Evolutionary conservation across 179 eudicot genomes (phyloP), one percentile per base, ranked within the genome.

Genomic region (Heliamphora pulchella): DNA sequence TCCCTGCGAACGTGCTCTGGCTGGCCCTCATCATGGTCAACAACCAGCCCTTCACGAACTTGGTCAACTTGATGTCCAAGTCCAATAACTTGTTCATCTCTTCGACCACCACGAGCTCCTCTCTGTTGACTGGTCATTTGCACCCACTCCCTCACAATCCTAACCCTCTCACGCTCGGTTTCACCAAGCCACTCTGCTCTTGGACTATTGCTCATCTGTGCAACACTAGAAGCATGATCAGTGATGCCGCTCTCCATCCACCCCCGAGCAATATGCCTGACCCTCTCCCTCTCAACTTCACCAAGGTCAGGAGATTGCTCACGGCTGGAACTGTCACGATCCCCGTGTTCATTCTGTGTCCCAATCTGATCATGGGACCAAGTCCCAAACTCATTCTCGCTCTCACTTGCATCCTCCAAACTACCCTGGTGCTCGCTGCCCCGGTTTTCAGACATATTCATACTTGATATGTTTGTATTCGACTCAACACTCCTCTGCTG

Each of bases 141-240:
- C 84, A 96, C 95, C 98, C 96, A 96, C 84, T 94, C 97, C 89
- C 99, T 90, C 64, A 92, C 99, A 78, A 92, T 87, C 85, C 99
- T 92, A 55, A 96, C 99, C 84, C 99, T 89, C 80, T 94, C 99
- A 69, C 98, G 92, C 86, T 96, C 99, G 4, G 92, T 91, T 86
- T 96, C 99, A 71, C 99, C 99, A 62, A 96, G 91, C 99, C 98
- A 96, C 78, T 96, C 96, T 65, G 82, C 97, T 81, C 99, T 89
- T 57, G 92, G 87, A 84, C 83, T 88, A 68, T 80, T 84, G 84
- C 84, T 86, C 78, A 91, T 85, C 75, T 82, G 88, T 1, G 91
- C 70, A 67, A 89, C 87, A 78, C 83, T 86, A 69, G 98, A 81
- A 20, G 94, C 82, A 73, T 75, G 95, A 59, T 92, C 97, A 75